These are phyloP conservation scores for Pythium guiyangense DNA, from an alignment of 352 stramenopile genomes.

Conservation along the genomic window DNA sequence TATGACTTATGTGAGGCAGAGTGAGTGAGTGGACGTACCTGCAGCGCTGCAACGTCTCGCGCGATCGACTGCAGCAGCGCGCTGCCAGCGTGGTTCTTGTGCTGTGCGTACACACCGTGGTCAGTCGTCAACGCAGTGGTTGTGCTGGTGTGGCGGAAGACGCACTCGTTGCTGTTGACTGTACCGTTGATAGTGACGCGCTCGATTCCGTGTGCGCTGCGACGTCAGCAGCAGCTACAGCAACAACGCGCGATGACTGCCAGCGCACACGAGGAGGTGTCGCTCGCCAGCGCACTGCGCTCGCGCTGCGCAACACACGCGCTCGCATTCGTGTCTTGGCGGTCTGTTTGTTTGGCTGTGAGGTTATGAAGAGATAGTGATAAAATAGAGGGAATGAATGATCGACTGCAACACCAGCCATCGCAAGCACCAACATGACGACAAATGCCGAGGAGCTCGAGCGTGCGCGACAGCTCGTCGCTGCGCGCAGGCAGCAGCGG, in stretches of 20 bases:
- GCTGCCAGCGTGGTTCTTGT: not conserved
- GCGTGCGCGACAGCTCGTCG: not conserved
- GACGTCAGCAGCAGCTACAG: too few relatives aligned
- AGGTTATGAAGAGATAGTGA: not conserved
- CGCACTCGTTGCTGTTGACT: too few relatives aligned
- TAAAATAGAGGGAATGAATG: not conserved
- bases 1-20: too few relatives aligned
- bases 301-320: not conserved
- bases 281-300: too few relatives aligned
- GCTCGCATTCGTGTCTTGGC: not conserved
- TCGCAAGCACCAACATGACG: not conserved
- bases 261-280: too few relatives aligned
- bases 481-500: not conserved
- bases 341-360: not conserved
- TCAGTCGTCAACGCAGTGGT: not conserved
- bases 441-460: not conserved
- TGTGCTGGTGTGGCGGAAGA: too few relatives aligned
- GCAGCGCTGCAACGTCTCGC: constrained; percentile 11
- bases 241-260: too few relatives aligned
- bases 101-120: not conserved
- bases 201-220: too few relatives aligned
- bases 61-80: constrained; percentile 15
- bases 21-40: constrained; percentile 1
- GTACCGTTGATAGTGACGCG: too few relatives aligned
- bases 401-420: not conserved